These are phyloP conservation scores for Boehmeria nivea DNA, from an alignment of 306 rosid genomes.

Conservation along the genomic window DNA sequence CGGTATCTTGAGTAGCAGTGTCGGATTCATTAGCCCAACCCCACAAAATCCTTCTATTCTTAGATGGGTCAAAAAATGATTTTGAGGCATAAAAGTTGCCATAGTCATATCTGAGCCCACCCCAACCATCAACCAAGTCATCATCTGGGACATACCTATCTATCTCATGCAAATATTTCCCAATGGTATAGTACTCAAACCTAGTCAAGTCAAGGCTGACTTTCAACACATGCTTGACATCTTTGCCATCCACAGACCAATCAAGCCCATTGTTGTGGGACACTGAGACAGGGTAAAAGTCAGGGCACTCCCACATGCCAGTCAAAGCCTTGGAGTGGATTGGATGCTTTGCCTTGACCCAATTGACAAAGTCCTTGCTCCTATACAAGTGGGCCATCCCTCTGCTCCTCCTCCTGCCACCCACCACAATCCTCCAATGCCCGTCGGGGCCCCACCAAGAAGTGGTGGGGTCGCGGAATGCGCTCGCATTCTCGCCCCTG, in stretches of 20 bases:
- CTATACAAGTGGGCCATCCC: conserved; percentile 61
- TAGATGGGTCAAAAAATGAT: conserved; percentile 57
- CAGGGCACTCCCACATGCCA: conserved; percentile 91
- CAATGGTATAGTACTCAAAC: conserved; percentile 64
- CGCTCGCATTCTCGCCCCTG: conserved; percentile 21
- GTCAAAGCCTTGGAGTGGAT: conserved; percentile 44
- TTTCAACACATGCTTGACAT: conserved; percentile 55
- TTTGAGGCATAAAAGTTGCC: conserved; percentile 89
- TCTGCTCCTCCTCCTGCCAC: conserved; percentile 32
- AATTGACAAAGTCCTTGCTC: conserved; percentile 48
- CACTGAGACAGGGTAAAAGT: conserved; percentile 63
- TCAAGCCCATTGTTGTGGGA: too few species aligned
- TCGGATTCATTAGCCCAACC: conserved; percentile 92
- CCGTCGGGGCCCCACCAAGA: conserved; percentile 52
- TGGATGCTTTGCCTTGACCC: conserved; percentile 62
- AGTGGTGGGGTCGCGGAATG: conserved; percentile 73
- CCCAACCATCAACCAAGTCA: conserved; percentile 60
- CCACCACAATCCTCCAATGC: conserved; percentile 63
- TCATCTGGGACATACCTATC: conserved; percentile 61
- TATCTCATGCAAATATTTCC: conserved; percentile 27
- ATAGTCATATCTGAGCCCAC: conserved; percentile 69
- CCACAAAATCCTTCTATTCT: conserved; percentile 62
- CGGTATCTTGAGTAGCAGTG: conserved; percentile 15
- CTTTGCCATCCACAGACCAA: conserved; percentile 22
- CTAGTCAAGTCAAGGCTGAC: conserved; percentile 74